phyloP scores from a whole-genome alignment of 192 early-diverging fungal genomes.

The Coemansia aciculifera region DNA sequence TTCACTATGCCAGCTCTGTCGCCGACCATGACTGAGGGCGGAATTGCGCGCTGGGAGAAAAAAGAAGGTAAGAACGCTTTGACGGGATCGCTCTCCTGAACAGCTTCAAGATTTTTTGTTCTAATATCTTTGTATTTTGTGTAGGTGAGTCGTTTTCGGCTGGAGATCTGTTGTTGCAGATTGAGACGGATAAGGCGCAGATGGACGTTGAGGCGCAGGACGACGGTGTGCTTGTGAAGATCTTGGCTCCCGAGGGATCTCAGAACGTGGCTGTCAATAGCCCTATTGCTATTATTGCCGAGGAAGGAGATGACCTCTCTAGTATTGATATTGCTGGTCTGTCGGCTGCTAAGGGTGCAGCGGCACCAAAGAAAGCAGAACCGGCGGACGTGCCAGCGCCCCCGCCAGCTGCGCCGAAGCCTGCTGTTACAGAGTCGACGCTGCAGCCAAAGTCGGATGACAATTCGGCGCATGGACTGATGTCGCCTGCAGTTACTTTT shows the following conservation, averaged over 20 bases:
- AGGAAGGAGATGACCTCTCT: constrained; percentile 83
- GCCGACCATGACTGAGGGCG: constrained; percentile 98
- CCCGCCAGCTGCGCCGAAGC: constrained; percentile 3
- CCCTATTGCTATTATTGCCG: constrained; percentile 81
- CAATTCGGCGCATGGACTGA: constrained; percentile 19
- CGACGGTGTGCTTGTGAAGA: constrained; percentile 94
- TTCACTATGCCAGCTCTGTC: constrained; percentile 97
- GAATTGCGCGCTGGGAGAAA: constrained; percentile 92
- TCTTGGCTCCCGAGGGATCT: constrained; percentile 66
- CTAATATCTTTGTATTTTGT: not conserved
- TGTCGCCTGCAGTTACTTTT: constrained; percentile 50
- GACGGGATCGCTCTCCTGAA: no score
- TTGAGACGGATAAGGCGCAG: constrained; percentile 99
- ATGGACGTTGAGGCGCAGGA: constrained; percentile 99
- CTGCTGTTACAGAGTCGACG: constrained; percentile 18
- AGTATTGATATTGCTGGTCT: constrained; percentile 70
- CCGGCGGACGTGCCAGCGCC: not conserved
- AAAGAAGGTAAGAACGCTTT: constrained; percentile 57
- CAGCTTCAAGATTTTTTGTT: not conserved
- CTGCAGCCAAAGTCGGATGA: constrained; percentile 23
- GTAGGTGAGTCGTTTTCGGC: constrained; percentile 80
- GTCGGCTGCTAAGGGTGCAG: constrained; percentile 1
- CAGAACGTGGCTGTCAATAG: constrained; percentile 75
- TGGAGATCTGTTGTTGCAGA: constrained; percentile 90
- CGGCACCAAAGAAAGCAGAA: not conserved